Evolutionary conservation across 1,139 yeast species (phyloP).

Genomic region (Kodamaea alishanica): DNA sequence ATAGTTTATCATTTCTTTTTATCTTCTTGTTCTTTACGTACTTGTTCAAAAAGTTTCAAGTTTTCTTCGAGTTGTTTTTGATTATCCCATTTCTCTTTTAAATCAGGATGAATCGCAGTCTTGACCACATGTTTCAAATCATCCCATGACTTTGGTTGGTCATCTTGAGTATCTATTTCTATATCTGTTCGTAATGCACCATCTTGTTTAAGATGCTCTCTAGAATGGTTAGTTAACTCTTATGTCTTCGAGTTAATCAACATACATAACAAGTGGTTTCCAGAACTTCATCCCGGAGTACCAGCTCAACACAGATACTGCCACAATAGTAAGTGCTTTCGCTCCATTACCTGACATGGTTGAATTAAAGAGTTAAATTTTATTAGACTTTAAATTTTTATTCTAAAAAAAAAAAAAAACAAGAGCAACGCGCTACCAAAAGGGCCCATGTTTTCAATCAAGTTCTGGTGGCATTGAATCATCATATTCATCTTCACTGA

Average conservation of each 20-base stretch:
- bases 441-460: slow-evolving; percentile 10
- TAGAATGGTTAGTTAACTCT: slow-evolving; percentile 21
- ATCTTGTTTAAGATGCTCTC: slow-evolving; percentile 66
- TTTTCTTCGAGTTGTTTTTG: slow-evolving; percentile 7
- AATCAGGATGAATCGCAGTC: slow-evolving; percentile 10
- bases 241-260: slow-evolving; percentile 11
- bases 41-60: slow-evolving; percentile 7
- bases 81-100: slow-evolving; percentile 9
- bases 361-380: background rate
- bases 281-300: slow-evolving; percentile 63
- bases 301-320: slow-evolving; percentile 40
- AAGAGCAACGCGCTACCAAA: background rate
- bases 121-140: slow-evolving; percentile 32
- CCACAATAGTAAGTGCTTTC: slow-evolving; percentile 24
- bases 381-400: background rate
- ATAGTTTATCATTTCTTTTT: too few species aligned
- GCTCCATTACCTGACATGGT: slow-evolving; percentile 17
- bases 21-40: background rate
- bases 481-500: slow-evolving; percentile 55
- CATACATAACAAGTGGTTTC: slow-evolving; percentile 69
- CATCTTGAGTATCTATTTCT: slow-evolving; percentile 43
- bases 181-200: slow-evolving; percentile 62
- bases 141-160: slow-evolving; percentile 38
- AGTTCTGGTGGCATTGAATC: slow-evolving; percentile 31
- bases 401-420: background rate